Evolutionary conservation across 371 early-diverging fungal genomes (phyloP).

Genomic region (Mortierella sp.): DNA sequence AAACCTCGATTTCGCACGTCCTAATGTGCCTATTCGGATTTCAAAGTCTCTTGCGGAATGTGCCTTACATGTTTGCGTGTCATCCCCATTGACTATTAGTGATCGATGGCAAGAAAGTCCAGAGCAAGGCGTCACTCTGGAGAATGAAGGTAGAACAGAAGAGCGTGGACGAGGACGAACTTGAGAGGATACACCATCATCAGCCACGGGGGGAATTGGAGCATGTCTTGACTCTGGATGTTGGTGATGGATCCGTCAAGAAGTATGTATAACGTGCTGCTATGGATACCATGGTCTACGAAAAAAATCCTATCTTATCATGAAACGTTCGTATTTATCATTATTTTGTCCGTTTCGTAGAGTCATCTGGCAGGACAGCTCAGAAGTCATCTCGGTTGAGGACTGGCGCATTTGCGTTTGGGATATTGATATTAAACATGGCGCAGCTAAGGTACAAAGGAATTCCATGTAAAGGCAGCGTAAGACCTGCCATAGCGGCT

Average conservation of each 20-base stretch:
- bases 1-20: too few relatives aligned
- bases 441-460: conserved; percentile 28
- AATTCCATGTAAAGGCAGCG: too few relatives aligned
- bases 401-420: conserved; percentile 52
- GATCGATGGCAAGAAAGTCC: conserved; percentile 42
- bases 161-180: conserved; percentile 20
- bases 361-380: conserved; percentile 51
- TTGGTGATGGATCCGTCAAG: conserved; percentile 45
- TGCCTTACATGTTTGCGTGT: not conserved
- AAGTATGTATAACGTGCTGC: conserved; percentile 18
- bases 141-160: conserved; percentile 31
- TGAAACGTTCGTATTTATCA: too few relatives aligned
- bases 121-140: conserved; percentile 53
- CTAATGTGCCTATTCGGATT: too few relatives aligned
- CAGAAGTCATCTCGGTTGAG: conserved; percentile 51
- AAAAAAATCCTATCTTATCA: too few relatives aligned
- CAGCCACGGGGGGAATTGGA: conserved; percentile 43
- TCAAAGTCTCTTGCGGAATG: too few relatives aligned
- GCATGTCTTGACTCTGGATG: conserved; percentile 41
- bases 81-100: conserved; percentile 3
- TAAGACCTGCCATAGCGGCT: too few relatives aligned
- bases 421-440: conserved; percentile 50
- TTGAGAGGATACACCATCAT: conserved; percentile 36
- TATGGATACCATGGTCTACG: not conserved
- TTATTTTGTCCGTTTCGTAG: conserved; percentile 11